Conservation (phyloP, 2,329 filamentous ascomycete genomes). For the Epichloe brachyelytri region DNA sequence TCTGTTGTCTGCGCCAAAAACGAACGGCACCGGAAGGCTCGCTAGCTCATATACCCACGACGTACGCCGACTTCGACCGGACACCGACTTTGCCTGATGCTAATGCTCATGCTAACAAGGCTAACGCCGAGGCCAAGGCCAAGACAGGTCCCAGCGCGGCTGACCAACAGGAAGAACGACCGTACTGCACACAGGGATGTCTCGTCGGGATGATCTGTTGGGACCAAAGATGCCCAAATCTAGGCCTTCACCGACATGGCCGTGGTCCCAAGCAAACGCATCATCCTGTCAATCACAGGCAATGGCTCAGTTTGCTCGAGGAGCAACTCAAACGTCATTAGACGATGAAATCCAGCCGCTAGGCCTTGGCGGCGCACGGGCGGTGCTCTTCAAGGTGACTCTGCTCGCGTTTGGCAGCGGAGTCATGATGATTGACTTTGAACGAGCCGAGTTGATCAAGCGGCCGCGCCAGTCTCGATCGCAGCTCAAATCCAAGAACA, state of each 20-base stretch:
- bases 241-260: constrained; percentile 15
- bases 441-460: constrained; percentile 9
- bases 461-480: too few relatives aligned
- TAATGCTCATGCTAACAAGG: too few relatives aligned
- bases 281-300: constrained; percentile 17
- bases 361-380: constrained; percentile 17
- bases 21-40: too few relatives aligned
- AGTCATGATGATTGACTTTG: constrained; percentile 21
- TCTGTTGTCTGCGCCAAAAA: background rate
- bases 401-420: constrained; percentile 22
- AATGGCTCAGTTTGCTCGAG: constrained; percentile 18
- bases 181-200: constrained; percentile 27
- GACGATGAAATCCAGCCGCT: constrained; percentile 19
- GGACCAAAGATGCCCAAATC: constrained; percentile 26
- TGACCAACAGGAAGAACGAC: background rate
- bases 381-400: constrained; percentile 28
- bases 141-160: too few relatives aligned
- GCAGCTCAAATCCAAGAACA: too few relatives aligned
- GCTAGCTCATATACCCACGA: too few relatives aligned
- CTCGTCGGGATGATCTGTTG: constrained; percentile 21
- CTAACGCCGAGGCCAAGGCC: too few relatives aligned
- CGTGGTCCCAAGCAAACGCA: background rate
- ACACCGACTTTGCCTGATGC: too few relatives aligned
- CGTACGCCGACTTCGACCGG: too few relatives aligned
- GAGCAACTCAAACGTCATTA: constrained; percentile 18